Base-by-base conservation (phyloP, 768 basidiomycete genomes). In the Symmetrospora coprosmae region DNA sequence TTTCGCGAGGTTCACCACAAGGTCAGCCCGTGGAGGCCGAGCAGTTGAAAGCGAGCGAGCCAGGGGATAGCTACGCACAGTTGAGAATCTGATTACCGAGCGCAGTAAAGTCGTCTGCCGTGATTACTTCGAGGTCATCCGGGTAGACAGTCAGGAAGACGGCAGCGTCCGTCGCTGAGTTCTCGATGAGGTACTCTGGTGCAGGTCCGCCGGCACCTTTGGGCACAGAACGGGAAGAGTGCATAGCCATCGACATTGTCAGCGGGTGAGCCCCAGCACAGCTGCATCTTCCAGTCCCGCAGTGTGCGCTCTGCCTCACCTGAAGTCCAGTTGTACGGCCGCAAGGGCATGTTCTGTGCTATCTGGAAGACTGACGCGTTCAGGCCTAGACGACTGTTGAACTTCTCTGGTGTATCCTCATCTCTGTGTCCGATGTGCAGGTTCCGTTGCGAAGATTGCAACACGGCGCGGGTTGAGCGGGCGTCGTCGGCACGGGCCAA, bases 111-210 rank as follows among this genome's bases (percentile, higher is more conserved):
- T 69, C 67, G 17, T 58, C 52, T 40, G 48, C 52, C 16, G 66
- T 62, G n/a, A 71, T 46, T 28, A 48, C 58, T n/a, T 51, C 33
- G 35, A 68, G 60, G 2, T 62, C 63, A 0, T 45, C 50, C 0
- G 70, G 70, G 58, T 71, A 71, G 39, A 71, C 65, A 27, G 70
- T 71, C 14, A 71, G 48, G 64, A 68, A 71, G 47, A 71, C 66
- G 35, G 64, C 66, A 13, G 70, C 70, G 50, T 67, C 66, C 30
- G 68, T 68, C 13, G 40, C 27, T n/a, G 64, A 66, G 30, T 46
- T 41, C 37, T 69, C 68, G 45, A 69, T 68, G 19, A 52, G 50
- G 62, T 68, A 47, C n/a, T 64, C 68, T 0, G 67, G 68, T 9
- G 65, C 69, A 27, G 62, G 28, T 39, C 69, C 69, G 6, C 69